phyloP scores from a whole-genome alignment of 495 filamentous ascomycete species.

The Penicillium psychrofluorescens region DNA sequence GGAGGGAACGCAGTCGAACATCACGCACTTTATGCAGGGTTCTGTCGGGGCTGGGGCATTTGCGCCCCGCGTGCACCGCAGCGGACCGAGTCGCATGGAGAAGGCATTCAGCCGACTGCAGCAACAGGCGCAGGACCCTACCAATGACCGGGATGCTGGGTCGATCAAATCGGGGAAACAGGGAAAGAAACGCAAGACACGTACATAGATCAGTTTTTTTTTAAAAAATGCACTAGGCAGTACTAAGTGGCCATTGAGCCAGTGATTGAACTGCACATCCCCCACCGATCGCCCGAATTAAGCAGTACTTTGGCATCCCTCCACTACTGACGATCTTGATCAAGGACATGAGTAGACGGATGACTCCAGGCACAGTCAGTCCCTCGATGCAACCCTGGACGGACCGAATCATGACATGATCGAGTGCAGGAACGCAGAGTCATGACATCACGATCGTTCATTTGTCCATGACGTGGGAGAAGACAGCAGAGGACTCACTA shows the following conservation, averaged over 20 bases:
- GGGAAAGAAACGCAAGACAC: neutral
- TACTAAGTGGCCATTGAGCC: neutral
- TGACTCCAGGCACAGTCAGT: neutral
- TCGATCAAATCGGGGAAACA: neutral
- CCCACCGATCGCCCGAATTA: conserved; percentile 13
- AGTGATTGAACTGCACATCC: neutral
- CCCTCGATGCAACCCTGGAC: conserved; percentile 6
- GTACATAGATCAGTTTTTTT: too few relatives aligned
- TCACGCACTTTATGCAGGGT: conserved; percentile 79
- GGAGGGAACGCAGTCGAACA: conserved; percentile 92
- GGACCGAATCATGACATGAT: conserved; percentile 9
- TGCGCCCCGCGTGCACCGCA: conserved; percentile 60
- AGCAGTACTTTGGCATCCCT: conserved; percentile 12
- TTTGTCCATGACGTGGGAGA: neutral
- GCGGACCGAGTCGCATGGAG: conserved; percentile 71
- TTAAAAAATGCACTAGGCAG: too few relatives aligned
- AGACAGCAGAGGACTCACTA: too few relatives aligned
- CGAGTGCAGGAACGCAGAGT: conserved; percentile 1
- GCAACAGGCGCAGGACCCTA: conserved; percentile 12
- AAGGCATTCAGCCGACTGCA: conserved; percentile 65
- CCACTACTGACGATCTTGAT: conserved; percentile 8
- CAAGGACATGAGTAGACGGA: neutral
- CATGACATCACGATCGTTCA: conserved; percentile 22
- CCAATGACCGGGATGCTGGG: neutral
- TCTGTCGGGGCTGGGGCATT: conserved; percentile 62